Base-by-base conservation (phyloP, 129 eudicot genomes). In the Helichrysum umbraculigerum region DNA sequence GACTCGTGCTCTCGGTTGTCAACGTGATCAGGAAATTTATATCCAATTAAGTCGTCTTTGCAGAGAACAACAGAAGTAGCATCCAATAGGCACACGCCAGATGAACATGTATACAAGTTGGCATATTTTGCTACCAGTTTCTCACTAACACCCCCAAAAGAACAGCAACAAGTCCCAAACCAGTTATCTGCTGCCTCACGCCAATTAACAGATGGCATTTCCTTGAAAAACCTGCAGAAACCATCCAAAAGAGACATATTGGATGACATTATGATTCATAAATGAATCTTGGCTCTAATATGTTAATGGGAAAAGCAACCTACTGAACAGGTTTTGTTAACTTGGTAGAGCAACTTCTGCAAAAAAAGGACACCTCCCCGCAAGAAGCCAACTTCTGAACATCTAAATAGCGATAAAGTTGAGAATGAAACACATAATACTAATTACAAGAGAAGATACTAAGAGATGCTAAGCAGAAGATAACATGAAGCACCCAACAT, bases 121-220 rank as follows among this genome's bases (percentile, higher is more conserved):
- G 87, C 97, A 81, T 78, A 94, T 44, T 52, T 78, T 10, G 82
- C 81, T 29, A 91, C 98, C 64, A 94, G 76, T 81, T 89, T 87
- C 79, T 94, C 97, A 41, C 96, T 87, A 34, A 85, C 80, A 19
- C 93, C 89, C 51, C 96, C 98, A 74, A 94, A 94, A 28, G 98
- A 91, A 83, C 97, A 94, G 85, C 97, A 94, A 70, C 97, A 94
- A 71, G 87, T 69, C 76, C 97, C 98, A 84, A 94, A 94, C 98
- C 98, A 94, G 83, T 94, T 94, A 77, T 94, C 98, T 70, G 98
- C 97, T 71, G 80, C 90, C 66, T 94, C 98, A 56, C 88, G 85
- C 98, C 97, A 94, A 77, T 94, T 86, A 22, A 83, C 93, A 71
- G 98, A 94, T 71, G 97, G 98, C 93, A 89, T 81, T 82, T 94